Conservation (phyloP, 352 stramenopile genomes). For the Globisporangium megalacanthum region DNA sequence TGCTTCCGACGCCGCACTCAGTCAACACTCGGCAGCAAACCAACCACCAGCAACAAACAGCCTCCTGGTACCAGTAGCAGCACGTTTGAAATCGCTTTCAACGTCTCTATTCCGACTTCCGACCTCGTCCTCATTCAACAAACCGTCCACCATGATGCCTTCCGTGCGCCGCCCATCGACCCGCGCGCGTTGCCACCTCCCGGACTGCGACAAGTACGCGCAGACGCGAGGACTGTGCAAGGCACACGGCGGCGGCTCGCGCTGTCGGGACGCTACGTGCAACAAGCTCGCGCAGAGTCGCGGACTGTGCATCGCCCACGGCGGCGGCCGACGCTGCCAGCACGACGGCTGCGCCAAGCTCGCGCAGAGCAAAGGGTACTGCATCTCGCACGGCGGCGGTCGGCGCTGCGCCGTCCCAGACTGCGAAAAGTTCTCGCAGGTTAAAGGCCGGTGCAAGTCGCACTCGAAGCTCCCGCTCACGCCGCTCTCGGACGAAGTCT, state of each 20-base stretch:
- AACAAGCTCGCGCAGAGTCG: slow-evolving; percentile 78
- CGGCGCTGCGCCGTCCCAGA: slow-evolving; percentile 62
- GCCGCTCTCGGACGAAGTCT: slow-evolving; percentile 14
- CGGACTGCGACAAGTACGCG: slow-evolving; percentile 78
- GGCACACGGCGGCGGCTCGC: slow-evolving; percentile 76
- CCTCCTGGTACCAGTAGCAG: slow-evolving; percentile 9
- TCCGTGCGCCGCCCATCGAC: slow-evolving; percentile 49
- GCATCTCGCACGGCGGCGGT: slow-evolving; percentile 76
- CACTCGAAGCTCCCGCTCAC: slow-evolving; percentile 63
- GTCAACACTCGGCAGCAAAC: too few species aligned
- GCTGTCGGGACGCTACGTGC: slow-evolving; percentile 67
- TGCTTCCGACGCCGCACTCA: slow-evolving; percentile 16
- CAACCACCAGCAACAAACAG: too few species aligned
- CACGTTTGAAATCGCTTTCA: too few species aligned
- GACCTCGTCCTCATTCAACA: too few species aligned
- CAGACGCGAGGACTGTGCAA: slow-evolving; percentile 80
- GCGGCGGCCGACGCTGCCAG: slow-evolving; percentile 71
- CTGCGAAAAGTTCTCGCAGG: slow-evolving; percentile 87
- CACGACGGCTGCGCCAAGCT: slow-evolving; percentile 65
- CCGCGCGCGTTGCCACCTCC: slow-evolving; percentile 68
- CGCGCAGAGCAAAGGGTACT: slow-evolving; percentile 76
- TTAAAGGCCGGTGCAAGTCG: slow-evolving; percentile 82
- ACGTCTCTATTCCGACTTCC: too few species aligned
- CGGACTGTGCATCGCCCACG: too few species aligned
- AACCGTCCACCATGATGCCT: slow-evolving; percentile 23